Conservation (phyloP, 225 moss, liverwort and hornwort species). For the Pseudoscleropodium purum region DNA sequence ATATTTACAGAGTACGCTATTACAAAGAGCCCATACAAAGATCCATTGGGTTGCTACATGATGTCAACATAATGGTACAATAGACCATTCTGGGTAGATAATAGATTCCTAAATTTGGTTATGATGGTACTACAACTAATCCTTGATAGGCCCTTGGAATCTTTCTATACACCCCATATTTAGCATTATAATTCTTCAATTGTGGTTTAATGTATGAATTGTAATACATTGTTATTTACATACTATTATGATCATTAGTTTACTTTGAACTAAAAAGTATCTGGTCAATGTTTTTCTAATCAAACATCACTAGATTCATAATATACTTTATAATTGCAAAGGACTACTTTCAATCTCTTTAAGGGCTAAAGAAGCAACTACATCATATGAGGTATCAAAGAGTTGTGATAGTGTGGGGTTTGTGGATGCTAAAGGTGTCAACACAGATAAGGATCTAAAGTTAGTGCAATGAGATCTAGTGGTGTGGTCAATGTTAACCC, state of each 20-base stretch:
- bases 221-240: too few species aligned
- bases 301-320: too few species aligned
- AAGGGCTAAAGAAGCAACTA: background rate
- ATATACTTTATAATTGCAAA: too few species aligned
- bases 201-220: too few species aligned
- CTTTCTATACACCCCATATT: too few species aligned
- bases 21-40: background rate
- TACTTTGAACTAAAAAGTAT: too few species aligned
- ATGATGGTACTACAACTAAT: background rate
- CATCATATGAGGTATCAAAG: background rate
- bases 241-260: too few species aligned
- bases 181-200: too few species aligned
- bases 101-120: background rate
- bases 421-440: accelerated
- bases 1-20: background rate
- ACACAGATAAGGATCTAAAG: background rate
- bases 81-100: accelerated
- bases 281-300: too few species aligned
- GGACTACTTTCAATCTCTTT: too few species aligned
- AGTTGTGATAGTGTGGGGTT: background rate
- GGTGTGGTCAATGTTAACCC: background rate
- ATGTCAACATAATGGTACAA: accelerated
- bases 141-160: too few species aligned
- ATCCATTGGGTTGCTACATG: background rate
- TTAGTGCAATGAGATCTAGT: too few species aligned